These are phyloP conservation scores for Debaryomyces udenii DNA, from an alignment of 1,139 yeast species.

Conservation along the genomic window DNA sequence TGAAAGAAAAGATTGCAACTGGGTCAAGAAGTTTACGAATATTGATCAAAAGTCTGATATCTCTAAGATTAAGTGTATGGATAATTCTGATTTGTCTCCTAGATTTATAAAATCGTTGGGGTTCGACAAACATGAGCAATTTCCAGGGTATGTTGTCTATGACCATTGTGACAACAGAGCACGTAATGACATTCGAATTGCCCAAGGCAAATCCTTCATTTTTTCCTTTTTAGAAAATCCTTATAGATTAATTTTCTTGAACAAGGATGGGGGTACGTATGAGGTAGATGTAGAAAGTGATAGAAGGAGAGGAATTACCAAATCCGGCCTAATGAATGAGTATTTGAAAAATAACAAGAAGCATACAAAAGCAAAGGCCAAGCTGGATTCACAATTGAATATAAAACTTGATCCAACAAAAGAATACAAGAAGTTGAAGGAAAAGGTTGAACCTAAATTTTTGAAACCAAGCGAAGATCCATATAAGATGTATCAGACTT, in stretches of 20 bases:
- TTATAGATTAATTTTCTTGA: slow-evolving; percentile 26
- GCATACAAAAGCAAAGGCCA: slow-evolving; percentile 7
- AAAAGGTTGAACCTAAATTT: slow-evolving; percentile 14
- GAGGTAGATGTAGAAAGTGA: slow-evolving; percentile 25
- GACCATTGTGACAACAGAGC: slow-evolving; percentile 21
- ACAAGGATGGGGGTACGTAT: slow-evolving; percentile 28
- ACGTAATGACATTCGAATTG: slow-evolving; percentile 25
- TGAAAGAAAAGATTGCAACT: slow-evolving; percentile 18
- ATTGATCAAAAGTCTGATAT: slow-evolving; percentile 14
- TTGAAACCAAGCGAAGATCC: slow-evolving; percentile 19
- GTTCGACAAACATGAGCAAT: slow-evolving; percentile 23
- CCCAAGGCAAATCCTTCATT: slow-evolving; percentile 30
- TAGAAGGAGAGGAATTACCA: slow-evolving; percentile 21
- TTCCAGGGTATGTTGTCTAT: slow-evolving; percentile 27
- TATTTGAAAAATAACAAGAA: slow-evolving; percentile 15
- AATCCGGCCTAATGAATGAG: slow-evolving; percentile 23
- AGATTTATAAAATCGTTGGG: slow-evolving; percentile 24
- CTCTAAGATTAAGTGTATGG: slow-evolving; percentile 21
- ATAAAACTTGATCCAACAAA: slow-evolving; percentile 21
- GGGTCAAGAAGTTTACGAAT: slow-evolving; percentile 14
- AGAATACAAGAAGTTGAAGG: slow-evolving; percentile 19
- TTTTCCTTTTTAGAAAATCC: slow-evolving; percentile 31
- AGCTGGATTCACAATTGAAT: slow-evolving; percentile 9
- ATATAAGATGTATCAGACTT: slow-evolving; percentile 21
- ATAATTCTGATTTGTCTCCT: slow-evolving; percentile 23